These are phyloP conservation scores for Chlorella sp. DNA, from an alignment of 139 green algal genomes.

Conservation along the genomic window DNA sequence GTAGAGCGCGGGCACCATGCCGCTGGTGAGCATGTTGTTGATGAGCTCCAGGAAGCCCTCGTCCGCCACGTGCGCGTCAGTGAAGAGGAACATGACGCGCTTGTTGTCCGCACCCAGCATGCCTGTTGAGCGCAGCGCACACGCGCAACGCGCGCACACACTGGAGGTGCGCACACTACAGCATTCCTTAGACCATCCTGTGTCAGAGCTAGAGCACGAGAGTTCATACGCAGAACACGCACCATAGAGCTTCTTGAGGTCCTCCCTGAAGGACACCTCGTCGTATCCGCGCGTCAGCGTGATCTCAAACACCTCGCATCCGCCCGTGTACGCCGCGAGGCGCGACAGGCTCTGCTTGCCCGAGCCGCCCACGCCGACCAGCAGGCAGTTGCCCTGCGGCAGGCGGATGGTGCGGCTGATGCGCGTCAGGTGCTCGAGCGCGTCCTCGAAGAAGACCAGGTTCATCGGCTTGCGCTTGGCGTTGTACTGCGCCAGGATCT, in stretches of 20 bases:
- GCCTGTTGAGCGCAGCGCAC: not conserved
- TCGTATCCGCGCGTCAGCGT: constrained; percentile 82
- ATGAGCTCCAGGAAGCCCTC: constrained; percentile 85
- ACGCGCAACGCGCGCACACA: no score
- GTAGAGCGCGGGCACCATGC: constrained; percentile 84
- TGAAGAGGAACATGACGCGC: constrained; percentile 80
- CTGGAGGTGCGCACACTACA: no score
- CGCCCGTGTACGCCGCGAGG: constrained; percentile 52
- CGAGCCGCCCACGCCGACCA: constrained; percentile 81
- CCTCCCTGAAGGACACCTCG: constrained; percentile 70
- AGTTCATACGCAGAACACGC: no score
- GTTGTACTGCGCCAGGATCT: constrained; percentile 68
- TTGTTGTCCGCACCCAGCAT: constrained; percentile 70
- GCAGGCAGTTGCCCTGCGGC: constrained; percentile 62
- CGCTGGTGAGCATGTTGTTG: constrained; percentile 85
- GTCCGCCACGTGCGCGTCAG: constrained; percentile 74
- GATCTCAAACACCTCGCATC: constrained; percentile 80
- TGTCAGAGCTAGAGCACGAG: no score
- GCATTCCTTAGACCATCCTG: no score
- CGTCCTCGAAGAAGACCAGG: constrained; percentile 82
- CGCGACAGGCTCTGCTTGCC: constrained; percentile 69
- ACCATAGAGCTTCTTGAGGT: constrained; percentile 77
- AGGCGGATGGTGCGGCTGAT: constrained; percentile 69
- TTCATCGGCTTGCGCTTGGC: constrained; percentile 62
- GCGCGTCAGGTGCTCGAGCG: constrained; percentile 75